These are phyloP conservation scores for Primulina eburnea DNA, from an alignment of 257 asterid species.

Conservation along the genomic window DNA sequence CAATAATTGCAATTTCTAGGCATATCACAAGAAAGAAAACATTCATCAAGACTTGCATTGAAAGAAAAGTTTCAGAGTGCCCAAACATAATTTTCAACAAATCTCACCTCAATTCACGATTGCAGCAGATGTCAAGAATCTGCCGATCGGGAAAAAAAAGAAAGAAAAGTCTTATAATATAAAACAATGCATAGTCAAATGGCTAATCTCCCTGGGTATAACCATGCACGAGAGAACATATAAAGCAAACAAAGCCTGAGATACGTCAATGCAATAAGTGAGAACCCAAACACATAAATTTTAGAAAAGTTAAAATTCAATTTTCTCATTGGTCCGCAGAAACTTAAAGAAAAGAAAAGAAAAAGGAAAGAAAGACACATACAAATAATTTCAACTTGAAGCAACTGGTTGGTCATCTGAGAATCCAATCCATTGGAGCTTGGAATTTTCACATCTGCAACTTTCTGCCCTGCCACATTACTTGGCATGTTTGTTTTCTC, in stretches of 20 bases:
- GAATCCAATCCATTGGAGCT: constrained; percentile 38
- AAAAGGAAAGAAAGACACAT: constrained; percentile 31
- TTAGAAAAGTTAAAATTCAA: neutral
- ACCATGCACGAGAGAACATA: too few relatives aligned
- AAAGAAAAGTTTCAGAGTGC: neutral
- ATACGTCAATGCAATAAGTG: too few relatives aligned
- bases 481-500: constrained; percentile 40
- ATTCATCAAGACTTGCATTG: neutral
- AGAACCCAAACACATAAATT: constrained; percentile 1
- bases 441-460: constrained; percentile 35
- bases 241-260: too few relatives aligned
- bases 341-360: constrained; percentile 13
- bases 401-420: constrained; percentile 46
- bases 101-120: neutral
- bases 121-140: too few relatives aligned
- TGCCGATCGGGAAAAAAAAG: too few relatives aligned
- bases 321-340: constrained; percentile 9
- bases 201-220: too few relatives aligned
- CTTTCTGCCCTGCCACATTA: constrained; percentile 50
- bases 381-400: constrained; percentile 64
- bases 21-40: constrained; percentile 19
- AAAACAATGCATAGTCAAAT: too few relatives aligned
- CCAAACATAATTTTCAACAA: neutral
- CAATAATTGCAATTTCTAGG: neutral
- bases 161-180: too few relatives aligned